Conservation (phyloP, 1,284 basidiomycete species). For the Irpex lacteus region DNA sequence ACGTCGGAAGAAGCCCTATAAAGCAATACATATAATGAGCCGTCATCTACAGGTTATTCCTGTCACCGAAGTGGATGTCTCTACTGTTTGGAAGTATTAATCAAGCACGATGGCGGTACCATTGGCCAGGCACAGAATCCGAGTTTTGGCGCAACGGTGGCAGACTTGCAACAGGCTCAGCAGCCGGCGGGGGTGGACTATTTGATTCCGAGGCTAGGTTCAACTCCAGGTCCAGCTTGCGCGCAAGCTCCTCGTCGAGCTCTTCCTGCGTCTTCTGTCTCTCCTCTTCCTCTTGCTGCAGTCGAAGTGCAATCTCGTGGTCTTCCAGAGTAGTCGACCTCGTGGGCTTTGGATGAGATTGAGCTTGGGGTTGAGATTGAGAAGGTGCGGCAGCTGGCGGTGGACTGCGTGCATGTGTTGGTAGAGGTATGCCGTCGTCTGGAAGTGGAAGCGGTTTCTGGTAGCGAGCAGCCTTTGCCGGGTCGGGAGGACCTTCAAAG, state of each 20-base stretch:
- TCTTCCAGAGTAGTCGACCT: constrained; percentile 17
- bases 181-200: background rate
- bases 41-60: too few species aligned
- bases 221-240: constrained; percentile 33
- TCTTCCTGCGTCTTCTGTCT: constrained; percentile 33
- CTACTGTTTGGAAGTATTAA: too few species aligned
- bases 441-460: constrained; percentile 17
- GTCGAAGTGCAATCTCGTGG: constrained; percentile 22
- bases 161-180: background rate
- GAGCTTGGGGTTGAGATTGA: background rate
- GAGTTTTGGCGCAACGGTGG: background rate
- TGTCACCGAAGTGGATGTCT: too few species aligned
- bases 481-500: constrained; percentile 7
- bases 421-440: constrained; percentile 11
- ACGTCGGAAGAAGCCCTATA: too few species aligned
- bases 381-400: constrained; percentile 9
- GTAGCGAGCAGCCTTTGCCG: constrained; percentile 10
- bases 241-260: constrained; percentile 31
- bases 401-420: constrained; percentile 8
- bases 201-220: constrained; percentile 22
- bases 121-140: constrained; percentile 3
- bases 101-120: constrained; percentile 3
- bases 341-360: constrained; percentile 5
- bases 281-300: constrained; percentile 38
- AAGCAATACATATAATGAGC: too few species aligned